phyloP scores from a whole-genome alignment of 768 basidiomycete species.

The Trametes cinnabarina region DNA sequence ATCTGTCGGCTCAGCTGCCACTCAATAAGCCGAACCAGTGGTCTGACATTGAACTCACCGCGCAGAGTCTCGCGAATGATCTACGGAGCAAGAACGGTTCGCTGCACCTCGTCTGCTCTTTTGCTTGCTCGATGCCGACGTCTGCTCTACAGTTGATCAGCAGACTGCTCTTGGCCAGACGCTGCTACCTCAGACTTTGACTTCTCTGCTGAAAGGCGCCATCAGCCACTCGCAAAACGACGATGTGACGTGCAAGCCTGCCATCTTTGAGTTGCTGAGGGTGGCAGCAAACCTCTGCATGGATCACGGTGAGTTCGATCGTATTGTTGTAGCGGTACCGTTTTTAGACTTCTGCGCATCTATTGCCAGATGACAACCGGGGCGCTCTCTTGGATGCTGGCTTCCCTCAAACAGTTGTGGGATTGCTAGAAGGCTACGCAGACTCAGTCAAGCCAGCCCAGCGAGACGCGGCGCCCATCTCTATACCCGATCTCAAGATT shows the following conservation, averaged over 20 bases:
- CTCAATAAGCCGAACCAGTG: slow-evolving; percentile 39
- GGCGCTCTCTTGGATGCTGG: slow-evolving; percentile 66
- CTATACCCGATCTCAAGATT: slow-evolving; percentile 64
- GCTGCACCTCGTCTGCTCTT: slow-evolving; percentile 15
- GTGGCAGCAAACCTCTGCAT: slow-evolving; percentile 83
- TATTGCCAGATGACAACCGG: slow-evolving; percentile 70
- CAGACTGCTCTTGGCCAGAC: slow-evolving; percentile 68
- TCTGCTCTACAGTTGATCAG: slow-evolving; percentile 54
- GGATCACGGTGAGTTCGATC: slow-evolving; percentile 63
- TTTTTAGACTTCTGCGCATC: not conserved
- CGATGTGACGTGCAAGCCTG: slow-evolving; percentile 43
- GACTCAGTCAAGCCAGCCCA: slow-evolving; percentile 41
- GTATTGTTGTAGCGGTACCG: not conserved
- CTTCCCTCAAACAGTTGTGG: slow-evolving; percentile 64
- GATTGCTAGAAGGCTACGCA: slow-evolving; percentile 65
- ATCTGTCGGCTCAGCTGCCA: slow-evolving; percentile 34
- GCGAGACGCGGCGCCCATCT: slow-evolving; percentile 46
- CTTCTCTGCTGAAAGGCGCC: slow-evolving; percentile 56
- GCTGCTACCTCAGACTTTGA: slow-evolving; percentile 61
- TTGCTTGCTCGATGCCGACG: slow-evolving; percentile 13
- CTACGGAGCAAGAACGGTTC: slow-evolving; percentile 53
- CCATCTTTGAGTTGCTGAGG: slow-evolving; percentile 67
- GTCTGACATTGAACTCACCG: slow-evolving; percentile 49
- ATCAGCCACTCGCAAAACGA: slow-evolving; percentile 50
- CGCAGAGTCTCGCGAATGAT: slow-evolving; percentile 59